Evolutionary conservation across 176 grass and related monocot genomes (phyloP).

Genomic region (Oryza punctata): DNA sequence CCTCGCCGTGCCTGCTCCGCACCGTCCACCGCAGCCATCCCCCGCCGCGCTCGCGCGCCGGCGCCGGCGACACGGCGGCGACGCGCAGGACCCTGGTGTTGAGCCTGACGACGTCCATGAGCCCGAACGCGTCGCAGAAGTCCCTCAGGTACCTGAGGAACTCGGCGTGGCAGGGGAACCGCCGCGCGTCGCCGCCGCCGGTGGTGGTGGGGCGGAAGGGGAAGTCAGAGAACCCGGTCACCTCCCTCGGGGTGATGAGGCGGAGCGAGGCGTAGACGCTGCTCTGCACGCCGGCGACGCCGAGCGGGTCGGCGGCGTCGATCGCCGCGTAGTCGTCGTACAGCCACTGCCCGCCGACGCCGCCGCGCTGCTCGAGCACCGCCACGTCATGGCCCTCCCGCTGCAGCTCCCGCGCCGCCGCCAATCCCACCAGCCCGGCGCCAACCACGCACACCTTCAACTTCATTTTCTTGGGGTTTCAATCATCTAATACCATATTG

Average conservation of each 20-base stretch:
- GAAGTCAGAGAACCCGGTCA: constrained; percentile 40
- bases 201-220: constrained; percentile 1
- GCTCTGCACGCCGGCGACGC: constrained; percentile 15
- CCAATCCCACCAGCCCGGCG: too few relatives aligned
- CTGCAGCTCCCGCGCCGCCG: too few relatives aligned
- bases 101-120: constrained; percentile 29
- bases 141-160: constrained; percentile 33
- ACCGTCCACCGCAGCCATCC: not conserved
- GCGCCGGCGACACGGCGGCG: not conserved
- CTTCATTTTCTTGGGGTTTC: too few relatives aligned
- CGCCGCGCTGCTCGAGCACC: too few relatives aligned
- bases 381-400: too few relatives aligned
- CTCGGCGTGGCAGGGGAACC: constrained; percentile 37
- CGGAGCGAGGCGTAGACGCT: constrained; percentile 42
- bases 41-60: not conserved
- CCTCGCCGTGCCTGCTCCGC: not conserved
- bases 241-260: not conserved
- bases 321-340: not conserved
- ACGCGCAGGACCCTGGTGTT: constrained; percentile 27
- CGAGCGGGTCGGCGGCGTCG: not conserved
- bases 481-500: too few relatives aligned
- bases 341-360: too few relatives aligned
- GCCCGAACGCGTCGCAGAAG: constrained; percentile 35
- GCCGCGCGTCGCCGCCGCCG: constrained; percentile 9
- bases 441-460: too few relatives aligned